Percentiles rank a stretch among this genome's conserved stretches.
phyloP scores from a whole-genome alignment of 2,329 filamentous ascomycete genomes.

The Fusarium denticulatum region DNA sequence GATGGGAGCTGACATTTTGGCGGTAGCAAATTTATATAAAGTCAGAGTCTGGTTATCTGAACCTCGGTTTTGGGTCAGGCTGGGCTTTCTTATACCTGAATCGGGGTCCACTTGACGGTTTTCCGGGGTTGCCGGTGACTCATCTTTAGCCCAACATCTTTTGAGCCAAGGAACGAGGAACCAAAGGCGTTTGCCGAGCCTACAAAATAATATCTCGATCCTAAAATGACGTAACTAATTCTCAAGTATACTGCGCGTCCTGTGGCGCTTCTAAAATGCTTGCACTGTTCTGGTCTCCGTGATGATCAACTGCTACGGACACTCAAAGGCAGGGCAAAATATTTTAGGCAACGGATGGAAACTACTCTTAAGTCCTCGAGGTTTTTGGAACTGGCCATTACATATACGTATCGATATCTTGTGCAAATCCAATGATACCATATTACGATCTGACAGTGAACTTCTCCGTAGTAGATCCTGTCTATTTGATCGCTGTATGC shows the following conservation, averaged over 20 bases:
- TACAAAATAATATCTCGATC: fast-evolving
- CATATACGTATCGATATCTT: no score
- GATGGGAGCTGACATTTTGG: not conserved
- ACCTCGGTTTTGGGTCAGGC: not conserved
- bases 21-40: not conserved
- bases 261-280: fast-evolving
- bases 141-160: not conserved
- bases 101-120: not conserved
- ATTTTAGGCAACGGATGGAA: no score
- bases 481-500: not conserved
- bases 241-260: fast-evolving
- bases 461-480: not conserved
- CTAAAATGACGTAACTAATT: no score
- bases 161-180: not conserved
- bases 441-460: not conserved
- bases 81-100: not conserved
- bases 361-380: not conserved
- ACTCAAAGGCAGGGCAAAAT: no score
- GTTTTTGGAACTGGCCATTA: no score
- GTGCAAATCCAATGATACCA: not conserved
- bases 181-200: not conserved
- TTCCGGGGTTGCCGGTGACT: not conserved
- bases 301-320: not conserved
- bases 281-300: no score
- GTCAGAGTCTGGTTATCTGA: not conserved